phyloP scores from a whole-genome alignment of 2,329 filamentous ascomycete species.

The Coniochaeta sp. region DNA sequence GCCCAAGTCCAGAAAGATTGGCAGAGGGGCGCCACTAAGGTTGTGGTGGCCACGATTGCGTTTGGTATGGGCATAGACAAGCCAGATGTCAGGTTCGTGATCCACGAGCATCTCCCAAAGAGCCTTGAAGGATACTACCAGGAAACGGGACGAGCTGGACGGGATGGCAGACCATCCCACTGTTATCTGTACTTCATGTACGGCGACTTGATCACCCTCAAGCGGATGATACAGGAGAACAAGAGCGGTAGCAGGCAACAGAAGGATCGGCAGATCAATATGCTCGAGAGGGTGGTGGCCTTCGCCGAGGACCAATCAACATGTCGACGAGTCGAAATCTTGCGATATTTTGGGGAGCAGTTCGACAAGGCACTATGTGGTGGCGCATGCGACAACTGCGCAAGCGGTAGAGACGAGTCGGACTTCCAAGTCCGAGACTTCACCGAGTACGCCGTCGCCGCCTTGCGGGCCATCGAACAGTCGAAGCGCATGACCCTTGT shows the following conservation, averaged over 20 bases:
- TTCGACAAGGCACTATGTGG: constrained; percentile 69
- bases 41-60: constrained; percentile 96
- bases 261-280: constrained; percentile 74
- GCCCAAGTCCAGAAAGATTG: constrained; percentile 67
- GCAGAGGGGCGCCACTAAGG: constrained; percentile 73
- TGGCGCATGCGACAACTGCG: constrained; percentile 83
- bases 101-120: constrained; percentile 89
- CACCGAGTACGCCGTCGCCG: constrained; percentile 64
- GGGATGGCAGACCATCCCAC: constrained; percentile 79
- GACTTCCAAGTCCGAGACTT: constrained; percentile 68
- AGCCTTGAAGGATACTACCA: constrained; percentile 98
- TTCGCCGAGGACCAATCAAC: constrained; percentile 87
- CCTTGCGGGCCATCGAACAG: constrained; percentile 60
- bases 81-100: constrained; percentile 89
- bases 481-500: constrained; percentile 60
- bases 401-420: constrained; percentile 46
- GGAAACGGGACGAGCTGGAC: constrained; percentile 89
- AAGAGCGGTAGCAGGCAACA: constrained; percentile 65
- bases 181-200: constrained; percentile 90
- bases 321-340: constrained; percentile 79
- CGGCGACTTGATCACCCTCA: constrained; percentile 64
- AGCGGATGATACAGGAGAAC: constrained; percentile 75
- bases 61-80: constrained; percentile 99
- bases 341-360: constrained; percentile 88
- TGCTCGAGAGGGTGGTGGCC: constrained; percentile 77